phyloP scores from a whole-genome alignment of 1,284 basidiomycete species.

The Naganishia cerealis region DNA sequence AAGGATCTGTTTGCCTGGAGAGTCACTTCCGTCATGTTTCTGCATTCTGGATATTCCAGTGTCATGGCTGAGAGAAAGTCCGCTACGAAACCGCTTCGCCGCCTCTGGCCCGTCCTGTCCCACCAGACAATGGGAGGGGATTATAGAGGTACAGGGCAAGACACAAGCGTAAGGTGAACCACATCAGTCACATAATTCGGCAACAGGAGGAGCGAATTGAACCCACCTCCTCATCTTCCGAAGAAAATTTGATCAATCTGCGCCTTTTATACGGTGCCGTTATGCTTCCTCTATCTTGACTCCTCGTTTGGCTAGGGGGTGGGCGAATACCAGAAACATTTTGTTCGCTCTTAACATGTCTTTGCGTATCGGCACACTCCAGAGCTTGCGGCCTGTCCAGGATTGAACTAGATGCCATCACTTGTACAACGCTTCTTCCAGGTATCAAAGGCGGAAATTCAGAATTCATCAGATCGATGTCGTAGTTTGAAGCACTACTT shows the following conservation, averaged over 20 bases:
- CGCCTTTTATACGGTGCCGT: slow-evolving; percentile 4
- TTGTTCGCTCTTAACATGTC: not conserved
- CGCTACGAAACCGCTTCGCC: not conserved
- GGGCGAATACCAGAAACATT: not conserved
- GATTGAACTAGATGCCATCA: not conserved
- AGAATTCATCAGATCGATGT: not conserved
- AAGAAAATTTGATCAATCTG: slow-evolving; percentile 19
- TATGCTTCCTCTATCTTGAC: not conserved
- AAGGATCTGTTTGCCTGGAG: not conserved
- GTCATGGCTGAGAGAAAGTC: not conserved
- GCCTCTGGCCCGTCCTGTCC: not conserved
- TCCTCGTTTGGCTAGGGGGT: not conserved
- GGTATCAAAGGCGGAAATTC: not conserved
- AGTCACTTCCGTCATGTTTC: not conserved
- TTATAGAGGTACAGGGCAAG: not conserved
- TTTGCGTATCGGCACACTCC: not conserved
- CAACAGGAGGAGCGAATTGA: not conserved
- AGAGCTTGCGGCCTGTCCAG: not conserved
- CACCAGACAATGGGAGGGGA: not conserved
- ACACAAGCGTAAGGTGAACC: not conserved
- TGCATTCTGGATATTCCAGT: not conserved
- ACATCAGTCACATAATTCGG: not conserved
- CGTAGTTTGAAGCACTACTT: not conserved
- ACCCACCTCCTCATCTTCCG: slow-evolving; percentile 21
- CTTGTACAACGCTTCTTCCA: not conserved